Percentiles rank a stretch among this genome's conserved stretches.
Conservation (phyloP, 106 monocot species). For the Platanthera zijinensis region DNA sequence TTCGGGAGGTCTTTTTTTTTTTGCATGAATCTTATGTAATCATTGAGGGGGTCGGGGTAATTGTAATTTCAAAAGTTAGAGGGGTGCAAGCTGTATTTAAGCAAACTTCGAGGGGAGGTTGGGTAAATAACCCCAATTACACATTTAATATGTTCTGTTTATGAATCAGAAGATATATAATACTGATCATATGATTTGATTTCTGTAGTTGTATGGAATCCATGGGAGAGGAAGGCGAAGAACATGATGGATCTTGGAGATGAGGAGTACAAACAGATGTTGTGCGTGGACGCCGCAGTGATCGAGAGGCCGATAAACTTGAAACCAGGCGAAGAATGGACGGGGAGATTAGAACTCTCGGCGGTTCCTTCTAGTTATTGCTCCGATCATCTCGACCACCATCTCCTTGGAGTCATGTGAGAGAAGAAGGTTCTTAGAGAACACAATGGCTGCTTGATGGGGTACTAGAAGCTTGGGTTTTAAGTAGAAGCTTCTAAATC, state of each 20-base stretch:
- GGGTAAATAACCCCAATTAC: too few relatives aligned
- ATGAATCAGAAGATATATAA: too few relatives aligned
- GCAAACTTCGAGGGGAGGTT: too few relatives aligned
- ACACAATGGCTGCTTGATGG: not conserved
- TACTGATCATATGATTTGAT: not conserved
- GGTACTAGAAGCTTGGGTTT: slow-evolving; percentile 1
- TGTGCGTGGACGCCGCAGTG: slow-evolving; percentile 73
- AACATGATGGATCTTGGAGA: slow-evolving; percentile 66
- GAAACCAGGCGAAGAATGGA: slow-evolving; percentile 88
- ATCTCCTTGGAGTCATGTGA: slow-evolving; percentile 13
- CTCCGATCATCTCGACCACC: slow-evolving; percentile 57
- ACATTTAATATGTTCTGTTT: too few relatives aligned
- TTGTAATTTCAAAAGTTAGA: too few relatives aligned
- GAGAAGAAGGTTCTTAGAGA: not conserved
- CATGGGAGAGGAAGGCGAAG: slow-evolving; percentile 96
- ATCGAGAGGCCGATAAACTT: slow-evolving; percentile 61
- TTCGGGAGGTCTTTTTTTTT: too few relatives aligned
- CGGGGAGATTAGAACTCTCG: slow-evolving; percentile 64
- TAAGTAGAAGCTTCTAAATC: not conserved
- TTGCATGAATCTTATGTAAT: too few relatives aligned
- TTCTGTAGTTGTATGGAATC: slow-evolving; percentile 81
- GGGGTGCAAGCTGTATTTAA: too few relatives aligned
- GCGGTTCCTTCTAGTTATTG: slow-evolving; percentile 64
- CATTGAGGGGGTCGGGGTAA: too few relatives aligned
- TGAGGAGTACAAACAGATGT: slow-evolving; percentile 94